Evolutionary conservation across 305 asterid species (phyloP), one percentile per base, ranked within the genome.

Genomic region (Plantago coronopus): DNA sequence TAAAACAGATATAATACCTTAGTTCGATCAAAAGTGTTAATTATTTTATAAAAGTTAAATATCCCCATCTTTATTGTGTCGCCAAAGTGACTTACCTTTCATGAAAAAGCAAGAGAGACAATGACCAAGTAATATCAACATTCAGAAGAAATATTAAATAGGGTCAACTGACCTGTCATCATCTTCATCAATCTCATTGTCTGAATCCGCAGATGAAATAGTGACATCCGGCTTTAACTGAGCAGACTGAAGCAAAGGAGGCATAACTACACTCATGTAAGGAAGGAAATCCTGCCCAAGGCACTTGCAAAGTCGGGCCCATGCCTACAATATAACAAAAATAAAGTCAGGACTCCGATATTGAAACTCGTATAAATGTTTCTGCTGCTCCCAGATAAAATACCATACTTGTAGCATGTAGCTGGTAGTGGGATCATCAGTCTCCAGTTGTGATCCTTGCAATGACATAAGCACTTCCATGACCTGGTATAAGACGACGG

Each of bases 241-340:
- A 69, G 99, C 96, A 72, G 99, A 94, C 72, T 77, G 95, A 66
- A 94, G 94, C 85, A 90, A 69, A 59, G 99, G 96, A 70, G 97
- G 97, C 97, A 94, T 94, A 59, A 94, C 97, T 9, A 94, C 97
- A 45, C 83, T 74, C 99, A 94, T 90, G 74, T 90, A 94, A 53
- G 97, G 97, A 63, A 90, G 90, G 77, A 90, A 94, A 78, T 94
- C 99, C 78, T 86, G 95, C 54, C 97, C 96, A 79, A 90, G 73
- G 78, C 97, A 94, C 84, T 94, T 94, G 95, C 96, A 90, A 53
- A 90, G 94, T 63, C 99, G 77, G 67, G 99, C 96, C 99, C 99
- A 94, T 37, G 99, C 99, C 99, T 90, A 70, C 54, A 72, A 69
- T 44, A 74, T 60, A 70, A 50, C 51, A 65, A 57, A 49, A 70